phyloP scores from a whole-genome alignment of 331 rosid genomes.

The Prunus yedoensis region DNA sequence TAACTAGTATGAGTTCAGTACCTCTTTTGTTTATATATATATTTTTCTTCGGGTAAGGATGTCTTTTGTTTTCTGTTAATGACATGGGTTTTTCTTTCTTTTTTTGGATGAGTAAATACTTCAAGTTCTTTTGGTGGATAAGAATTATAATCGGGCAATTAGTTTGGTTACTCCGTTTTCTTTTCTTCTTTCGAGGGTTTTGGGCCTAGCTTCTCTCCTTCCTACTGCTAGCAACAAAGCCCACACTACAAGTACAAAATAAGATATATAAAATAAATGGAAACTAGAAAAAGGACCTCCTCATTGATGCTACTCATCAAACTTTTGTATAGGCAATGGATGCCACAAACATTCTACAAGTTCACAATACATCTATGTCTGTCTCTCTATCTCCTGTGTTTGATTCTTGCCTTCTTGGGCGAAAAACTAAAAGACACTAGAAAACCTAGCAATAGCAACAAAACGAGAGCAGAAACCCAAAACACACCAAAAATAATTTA shows the following conservation, averaged over 20 bases:
- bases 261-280: not conserved
- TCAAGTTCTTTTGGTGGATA: too few relatives aligned
- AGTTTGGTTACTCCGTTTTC: not conserved
- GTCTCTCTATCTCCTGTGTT: not conserved
- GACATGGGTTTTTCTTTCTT: too few relatives aligned
- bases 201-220: not conserved
- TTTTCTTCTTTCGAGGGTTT: not conserved
- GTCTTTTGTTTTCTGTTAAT: too few relatives aligned
- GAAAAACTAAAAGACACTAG: not conserved
- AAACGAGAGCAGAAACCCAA: not conserved
- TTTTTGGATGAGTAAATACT: not conserved
- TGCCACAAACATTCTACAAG: constrained; percentile 27
- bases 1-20: too few relatives aligned
- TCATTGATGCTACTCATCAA: not conserved
- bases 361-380: not conserved
- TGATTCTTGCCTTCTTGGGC: constrained; percentile 9
- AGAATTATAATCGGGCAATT: too few relatives aligned
- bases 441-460: constrained; percentile 15
- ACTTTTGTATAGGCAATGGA: constrained; percentile 16
- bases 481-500: constrained; percentile 24
- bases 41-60: too few relatives aligned
- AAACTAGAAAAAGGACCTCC: not conserved
- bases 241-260: not conserved
- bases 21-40: too few relatives aligned
- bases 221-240: not conserved